Evolutionary conservation across 1,284 basidiomycete genomes (phyloP).

Genomic region (Boletus holoroseus): DNA sequence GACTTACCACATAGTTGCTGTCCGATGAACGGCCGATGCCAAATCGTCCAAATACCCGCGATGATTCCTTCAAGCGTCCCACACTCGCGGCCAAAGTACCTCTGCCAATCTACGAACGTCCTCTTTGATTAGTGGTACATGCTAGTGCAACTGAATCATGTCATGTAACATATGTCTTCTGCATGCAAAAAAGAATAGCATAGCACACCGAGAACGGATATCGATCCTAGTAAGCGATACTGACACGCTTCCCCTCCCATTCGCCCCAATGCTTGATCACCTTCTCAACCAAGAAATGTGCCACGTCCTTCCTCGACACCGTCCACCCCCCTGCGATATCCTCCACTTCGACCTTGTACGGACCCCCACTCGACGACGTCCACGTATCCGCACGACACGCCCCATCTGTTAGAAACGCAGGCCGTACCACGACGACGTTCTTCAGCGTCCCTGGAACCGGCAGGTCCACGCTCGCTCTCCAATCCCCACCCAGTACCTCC

Average conservation of each 20-base stretch:
- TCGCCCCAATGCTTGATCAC: slow-evolving; percentile 46
- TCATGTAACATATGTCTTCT: not conserved
- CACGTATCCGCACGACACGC: slow-evolving; percentile 38
- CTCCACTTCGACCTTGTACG: slow-evolving; percentile 38
- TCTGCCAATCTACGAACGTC: not conserved
- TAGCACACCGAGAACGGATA: not conserved
- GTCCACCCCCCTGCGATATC: slow-evolving; percentile 42
- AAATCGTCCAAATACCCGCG: not conserved
- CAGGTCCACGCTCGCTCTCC: slow-evolving; percentile 35
- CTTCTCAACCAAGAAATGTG: slow-evolving; percentile 57
- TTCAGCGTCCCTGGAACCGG: slow-evolving; percentile 41
- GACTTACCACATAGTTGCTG: not conserved
- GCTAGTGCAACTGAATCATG: not conserved
- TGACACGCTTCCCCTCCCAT: slow-evolving; percentile 45
- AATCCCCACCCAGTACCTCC: slow-evolving; percentile 40
- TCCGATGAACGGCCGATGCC: not conserved
- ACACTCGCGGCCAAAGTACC: not conserved
- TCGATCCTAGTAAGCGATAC: slow-evolving; percentile 38
- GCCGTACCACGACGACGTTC: slow-evolving; percentile 47
- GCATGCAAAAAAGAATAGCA: not conserved
- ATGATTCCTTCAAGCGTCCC: too few relatives aligned
- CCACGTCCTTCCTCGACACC: slow-evolving; percentile 59
- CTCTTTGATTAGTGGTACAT: too few relatives aligned
- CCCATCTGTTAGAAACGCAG: slow-evolving; percentile 55
- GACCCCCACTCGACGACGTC: not conserved